Conservation (phyloP, 345 rosid genomes). For the Bruguiera parviflora region DNA sequence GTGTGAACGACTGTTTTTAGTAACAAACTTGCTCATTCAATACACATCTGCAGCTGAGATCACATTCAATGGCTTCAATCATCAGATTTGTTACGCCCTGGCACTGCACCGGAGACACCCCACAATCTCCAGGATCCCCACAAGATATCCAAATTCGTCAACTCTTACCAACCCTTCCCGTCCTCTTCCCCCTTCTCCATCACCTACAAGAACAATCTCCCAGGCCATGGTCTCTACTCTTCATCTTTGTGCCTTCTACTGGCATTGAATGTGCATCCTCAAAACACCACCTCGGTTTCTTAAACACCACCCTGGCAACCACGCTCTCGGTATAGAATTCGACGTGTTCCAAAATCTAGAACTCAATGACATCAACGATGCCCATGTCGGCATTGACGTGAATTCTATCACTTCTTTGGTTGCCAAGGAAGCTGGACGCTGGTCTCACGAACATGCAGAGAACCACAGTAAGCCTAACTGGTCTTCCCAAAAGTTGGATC, state of each 20-base stretch:
- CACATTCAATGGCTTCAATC: constrained; percentile 24
- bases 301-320: constrained; percentile 30
- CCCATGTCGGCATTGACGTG: constrained; percentile 43
- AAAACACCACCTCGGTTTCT: constrained; percentile 32
- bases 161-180: constrained; percentile 16
- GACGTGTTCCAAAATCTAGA: constrained; percentile 28
- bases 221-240: too few species aligned
- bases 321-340: constrained; percentile 28
- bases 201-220: too few species aligned
- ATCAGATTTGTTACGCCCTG: constrained; percentile 1
- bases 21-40: not conserved
- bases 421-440: constrained; percentile 31
- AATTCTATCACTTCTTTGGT: constrained; percentile 30
- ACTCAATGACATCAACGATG: constrained; percentile 28
- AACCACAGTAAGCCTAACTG: constrained; percentile 5
- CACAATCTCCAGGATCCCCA: constrained; percentile 25
- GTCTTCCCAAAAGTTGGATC: constrained; percentile 29
- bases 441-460: not conserved
- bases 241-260: not conserved
- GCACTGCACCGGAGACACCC: constrained; percentile 10
- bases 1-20: not conserved
- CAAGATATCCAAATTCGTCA: constrained; percentile 5
- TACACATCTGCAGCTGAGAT: constrained; percentile 16
- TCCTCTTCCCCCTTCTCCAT: constrained; percentile 33
- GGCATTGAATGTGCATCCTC: constrained; percentile 22